phyloP scores from a whole-genome alignment of 306 rosid genomes.

The Inga laurina region DNA sequence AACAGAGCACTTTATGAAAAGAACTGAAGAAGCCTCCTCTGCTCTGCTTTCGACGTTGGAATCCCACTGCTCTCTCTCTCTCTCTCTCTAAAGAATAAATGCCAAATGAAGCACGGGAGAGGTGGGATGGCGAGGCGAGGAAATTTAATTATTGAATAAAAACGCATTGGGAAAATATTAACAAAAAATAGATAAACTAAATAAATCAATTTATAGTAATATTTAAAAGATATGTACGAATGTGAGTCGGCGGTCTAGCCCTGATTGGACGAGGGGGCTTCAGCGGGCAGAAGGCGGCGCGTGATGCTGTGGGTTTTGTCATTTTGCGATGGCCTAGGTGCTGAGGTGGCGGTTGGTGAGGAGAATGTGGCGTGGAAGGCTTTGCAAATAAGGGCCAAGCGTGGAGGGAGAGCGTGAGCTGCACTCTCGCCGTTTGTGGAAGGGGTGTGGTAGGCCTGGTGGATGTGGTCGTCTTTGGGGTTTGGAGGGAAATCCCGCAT shows the following conservation, averaged over 20 bases:
- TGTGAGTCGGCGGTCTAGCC: background rate
- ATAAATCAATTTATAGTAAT: too few relatives aligned
- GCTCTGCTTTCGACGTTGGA: slow-evolving; percentile 49
- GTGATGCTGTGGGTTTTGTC: background rate
- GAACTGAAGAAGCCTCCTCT: background rate
- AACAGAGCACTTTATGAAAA: background rate
- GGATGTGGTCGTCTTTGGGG: background rate
- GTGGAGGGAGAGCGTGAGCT: background rate
- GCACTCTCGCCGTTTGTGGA: background rate
- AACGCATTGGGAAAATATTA: too few relatives aligned
- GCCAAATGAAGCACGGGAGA: background rate
- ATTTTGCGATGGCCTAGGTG: background rate
- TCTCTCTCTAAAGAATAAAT: background rate
- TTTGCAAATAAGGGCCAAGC: background rate
- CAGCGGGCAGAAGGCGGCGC: background rate
- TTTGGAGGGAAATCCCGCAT: too few relatives aligned
- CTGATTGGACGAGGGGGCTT: too few relatives aligned
- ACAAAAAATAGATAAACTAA: too few relatives aligned
- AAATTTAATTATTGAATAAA: background rate
- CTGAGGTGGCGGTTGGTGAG: background rate
- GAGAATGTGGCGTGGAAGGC: background rate
- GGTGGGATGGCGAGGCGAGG: background rate
- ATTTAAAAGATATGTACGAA: background rate
- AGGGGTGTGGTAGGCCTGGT: too few relatives aligned
- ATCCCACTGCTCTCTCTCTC: slow-evolving; percentile 25